Base-by-base conservation (phyloP, 2,329 filamentous ascomycete species). In the Aspergillus viridinutans region DNA sequence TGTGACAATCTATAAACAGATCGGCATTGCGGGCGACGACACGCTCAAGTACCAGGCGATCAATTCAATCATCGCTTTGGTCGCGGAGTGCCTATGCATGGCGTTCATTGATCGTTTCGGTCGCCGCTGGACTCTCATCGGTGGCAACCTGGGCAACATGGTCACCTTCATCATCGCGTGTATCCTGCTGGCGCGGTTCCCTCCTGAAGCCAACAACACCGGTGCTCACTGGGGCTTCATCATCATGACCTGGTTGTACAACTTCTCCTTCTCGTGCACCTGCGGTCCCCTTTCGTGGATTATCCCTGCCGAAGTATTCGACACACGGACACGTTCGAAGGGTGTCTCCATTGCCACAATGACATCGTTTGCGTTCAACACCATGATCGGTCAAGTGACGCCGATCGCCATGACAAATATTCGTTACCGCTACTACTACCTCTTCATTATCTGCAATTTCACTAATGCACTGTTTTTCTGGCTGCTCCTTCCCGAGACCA, bases 21-120 rank as follows among this genome's bases (percentile, higher is more conserved):
- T 90, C 62, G 88, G 88, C 28, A 90, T 92, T 62, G 70, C 74
- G 0, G 81, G 82, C 23, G 77, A 84, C 52, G 81, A 88, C 28
- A 85, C 89, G 0, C 80, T 92, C 43, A 84, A 87, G 61, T 91
- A 91, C 70, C 89, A 92, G 70, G 88, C 86, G 54, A 90, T 91
- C 66, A 89, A 87, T 59, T 87, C 83, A 1, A 80, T 90, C 58
- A 84, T 91, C 52, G 88, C 87, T 2, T 75, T 92, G 8, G 68
- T 90, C 12, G 88, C 84, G 0, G 86, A 90, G 67, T 83, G 85
- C 63, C 73, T 82, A 45, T 90, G 87, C 67, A 88, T 92, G 66
- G 68, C 86, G 49, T 69, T 73, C 57, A 76, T 92, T 61, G 90
- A 92, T 69, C 80, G 77, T 35, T 81, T 87, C 8, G 90, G 90